Evolutionary conservation across 768 basidiomycete species (phyloP), one percentile per base, ranked within the genome.

Genomic region (Hericium coralloides): DNA sequence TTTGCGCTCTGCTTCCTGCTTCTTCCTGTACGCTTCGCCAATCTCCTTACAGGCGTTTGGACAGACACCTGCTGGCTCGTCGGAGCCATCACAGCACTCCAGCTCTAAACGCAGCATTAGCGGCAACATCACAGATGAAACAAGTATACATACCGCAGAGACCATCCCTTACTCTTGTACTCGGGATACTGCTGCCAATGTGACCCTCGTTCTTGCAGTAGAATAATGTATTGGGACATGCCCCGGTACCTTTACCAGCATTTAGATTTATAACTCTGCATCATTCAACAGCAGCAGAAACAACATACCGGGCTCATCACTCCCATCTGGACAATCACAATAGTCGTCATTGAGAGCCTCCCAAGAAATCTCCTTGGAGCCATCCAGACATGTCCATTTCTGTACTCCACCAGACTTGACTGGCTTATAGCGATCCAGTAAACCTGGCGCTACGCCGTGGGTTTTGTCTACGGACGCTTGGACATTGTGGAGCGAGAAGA

Each of bases 11-110:
- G 81, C 89, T 41, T 87, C 88, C 31, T 74, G 72, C 67, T 82
- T 79, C 70, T 80, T 81, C 62, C 84, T 75, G 69, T 89, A 82
- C 36, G 65, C 81, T 57, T 82, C 80, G 1, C 94, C 93, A 47
- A 89, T 76, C 65, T 87, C 82, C 49, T 77, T 76, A 68, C 97
- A 99, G 2, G 72, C 73, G 68, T 97, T 84, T 38, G 78, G 71
- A 69, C 97, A 99, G 15, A 87, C 76, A 17, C 92, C 92, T 10
- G 80, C 70, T 23, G 75, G 79, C 72, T 99, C 97, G 70, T 99
- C 95, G 0, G 93, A 92, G 12, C 95, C 95, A 63, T 99, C 95
- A 66, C 95, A 99, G 65, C 95, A 99, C 67, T 92, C 82, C 0
- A 80, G 78, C 68, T 99, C 95, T 97, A 5, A 12, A 12, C 4